Conservation (phyloP, 805 yeast genomes). For the Candida wancherniae region DNA sequence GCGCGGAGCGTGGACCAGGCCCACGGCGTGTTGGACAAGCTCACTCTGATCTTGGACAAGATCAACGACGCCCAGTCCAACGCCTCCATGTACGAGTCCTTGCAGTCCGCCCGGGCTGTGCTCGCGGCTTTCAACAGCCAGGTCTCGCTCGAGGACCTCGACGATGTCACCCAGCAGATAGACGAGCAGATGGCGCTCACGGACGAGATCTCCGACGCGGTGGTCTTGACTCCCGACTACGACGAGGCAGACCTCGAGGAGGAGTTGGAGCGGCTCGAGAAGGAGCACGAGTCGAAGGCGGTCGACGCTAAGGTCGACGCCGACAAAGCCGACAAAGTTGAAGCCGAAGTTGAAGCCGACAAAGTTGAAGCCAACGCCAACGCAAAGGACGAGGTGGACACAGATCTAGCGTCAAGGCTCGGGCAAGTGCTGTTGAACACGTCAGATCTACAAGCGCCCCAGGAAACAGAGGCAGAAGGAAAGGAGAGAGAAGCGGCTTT, state of each 20-base stretch:
- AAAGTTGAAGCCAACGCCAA: neutral
- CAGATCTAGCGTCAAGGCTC: too few species aligned
- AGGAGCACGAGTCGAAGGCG: slow-evolving; percentile 16
- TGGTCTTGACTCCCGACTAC: slow-evolving; percentile 11
- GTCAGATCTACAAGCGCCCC: too few species aligned
- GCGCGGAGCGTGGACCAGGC: slow-evolving; percentile 18
- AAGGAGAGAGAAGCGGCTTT: neutral
- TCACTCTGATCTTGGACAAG: slow-evolving; percentile 23
- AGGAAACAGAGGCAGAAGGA: slow-evolving; percentile 1
- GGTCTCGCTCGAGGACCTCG: slow-evolving; percentile 24
- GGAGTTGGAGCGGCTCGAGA: slow-evolving; percentile 23
- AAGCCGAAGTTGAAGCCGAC: too few species aligned
- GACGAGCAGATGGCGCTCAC: slow-evolving; percentile 27
- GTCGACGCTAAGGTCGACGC: too few species aligned
- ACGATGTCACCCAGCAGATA: slow-evolving; percentile 24
- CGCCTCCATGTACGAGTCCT: slow-evolving; percentile 20
- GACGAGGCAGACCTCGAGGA: slow-evolving; percentile 28
- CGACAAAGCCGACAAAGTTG: too few species aligned
- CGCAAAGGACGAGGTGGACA: too few species aligned
- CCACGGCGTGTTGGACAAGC: slow-evolving; percentile 16
- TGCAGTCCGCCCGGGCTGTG: slow-evolving; percentile 22
- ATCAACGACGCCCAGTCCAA: slow-evolving; percentile 35
- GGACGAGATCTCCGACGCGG: slow-evolving; percentile 25
- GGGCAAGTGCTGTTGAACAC: too few species aligned
- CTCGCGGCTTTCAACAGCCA: slow-evolving; percentile 26